phyloP scores from a whole-genome alignment of 306 rosid species.

The Luffa aegyptiaca region DNA sequence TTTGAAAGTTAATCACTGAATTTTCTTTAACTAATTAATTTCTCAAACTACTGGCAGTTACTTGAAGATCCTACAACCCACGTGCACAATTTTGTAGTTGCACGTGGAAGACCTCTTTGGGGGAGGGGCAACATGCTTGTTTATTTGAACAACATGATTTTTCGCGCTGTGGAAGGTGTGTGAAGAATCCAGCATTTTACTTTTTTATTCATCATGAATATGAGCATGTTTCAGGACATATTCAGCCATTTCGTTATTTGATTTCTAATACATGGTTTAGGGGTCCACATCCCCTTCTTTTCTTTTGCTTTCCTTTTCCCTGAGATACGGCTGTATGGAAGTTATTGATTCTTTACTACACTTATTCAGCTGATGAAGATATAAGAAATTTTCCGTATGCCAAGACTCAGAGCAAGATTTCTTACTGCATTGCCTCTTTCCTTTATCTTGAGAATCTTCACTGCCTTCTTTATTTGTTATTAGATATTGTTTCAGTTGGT shows the following conservation, averaged over 20 bases:
- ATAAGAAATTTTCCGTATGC: not conserved
- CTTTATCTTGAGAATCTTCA: not conserved
- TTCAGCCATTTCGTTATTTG: not conserved
- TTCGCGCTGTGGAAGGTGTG: constrained; percentile 54
- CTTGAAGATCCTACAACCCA: constrained; percentile 54
- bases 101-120: constrained; percentile 66
- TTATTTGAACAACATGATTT: constrained; percentile 65
- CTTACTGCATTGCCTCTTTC: not conserved
- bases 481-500: not conserved
- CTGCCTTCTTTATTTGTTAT: constrained; percentile 2
- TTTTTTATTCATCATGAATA: not conserved
- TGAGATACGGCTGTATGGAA: not conserved
- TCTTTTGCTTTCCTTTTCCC: not conserved
- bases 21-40: not conserved
- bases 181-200: constrained; percentile 18
- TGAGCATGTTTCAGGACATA: not conserved
- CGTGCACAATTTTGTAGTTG: constrained; percentile 41
- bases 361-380: not conserved
- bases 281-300: not conserved
- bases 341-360: not conserved
- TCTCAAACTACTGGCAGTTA: constrained; percentile 37
- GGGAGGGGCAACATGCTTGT: constrained; percentile 64
- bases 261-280: not conserved
- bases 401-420: not conserved
- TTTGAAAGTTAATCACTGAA: not conserved